Conservation (phyloP, 352 stramenopile species). For the Globisporangium splendens region DNA sequence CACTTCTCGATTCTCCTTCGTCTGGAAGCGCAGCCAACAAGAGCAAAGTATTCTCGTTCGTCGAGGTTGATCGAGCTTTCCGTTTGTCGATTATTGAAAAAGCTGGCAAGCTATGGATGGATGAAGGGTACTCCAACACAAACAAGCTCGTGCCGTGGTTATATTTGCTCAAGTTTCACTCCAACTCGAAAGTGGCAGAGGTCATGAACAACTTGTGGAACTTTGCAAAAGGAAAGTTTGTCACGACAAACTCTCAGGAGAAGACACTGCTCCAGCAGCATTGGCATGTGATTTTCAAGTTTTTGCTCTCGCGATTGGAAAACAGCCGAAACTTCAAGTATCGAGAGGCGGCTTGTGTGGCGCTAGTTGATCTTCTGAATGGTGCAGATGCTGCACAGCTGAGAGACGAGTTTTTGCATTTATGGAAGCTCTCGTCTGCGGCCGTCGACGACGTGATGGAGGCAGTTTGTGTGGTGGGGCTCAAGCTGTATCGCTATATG, state of each 20-base stretch:
- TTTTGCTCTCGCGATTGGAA: slow-evolving; percentile 55
- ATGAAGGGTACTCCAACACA: slow-evolving; percentile 41
- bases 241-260: slow-evolving; percentile 26
- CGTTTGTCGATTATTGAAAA: slow-evolving; percentile 41
- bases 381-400: slow-evolving; percentile 44
- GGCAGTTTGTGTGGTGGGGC: slow-evolving; percentile 44
- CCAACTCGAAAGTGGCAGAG: slow-evolving; percentile 56
- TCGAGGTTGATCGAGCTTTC: slow-evolving; percentile 38
- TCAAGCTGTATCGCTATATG: slow-evolving; percentile 75
- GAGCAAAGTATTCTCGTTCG: slow-evolving; percentile 43
- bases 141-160: slow-evolving; percentile 68
- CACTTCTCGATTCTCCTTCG: slow-evolving; percentile 15
- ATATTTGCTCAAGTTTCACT: slow-evolving; percentile 75
- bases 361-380: slow-evolving; percentile 63
- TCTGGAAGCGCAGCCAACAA: neutral
- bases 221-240: slow-evolving; percentile 43
- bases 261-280: slow-evolving; percentile 52
- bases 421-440: slow-evolving; percentile 67
- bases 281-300: slow-evolving; percentile 50
- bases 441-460: slow-evolving; percentile 83
- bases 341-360: slow-evolving; percentile 62
- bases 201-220: slow-evolving; percentile 73
- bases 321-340: slow-evolving; percentile 79
- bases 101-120: slow-evolving; percentile 57
- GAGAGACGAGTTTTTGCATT: slow-evolving; percentile 39